Evolutionary conservation across 2,329 filamentous ascomycete species (phyloP), one percentile per base, ranked within the genome.

Genomic region (Nigrospora oryzae): DNA sequence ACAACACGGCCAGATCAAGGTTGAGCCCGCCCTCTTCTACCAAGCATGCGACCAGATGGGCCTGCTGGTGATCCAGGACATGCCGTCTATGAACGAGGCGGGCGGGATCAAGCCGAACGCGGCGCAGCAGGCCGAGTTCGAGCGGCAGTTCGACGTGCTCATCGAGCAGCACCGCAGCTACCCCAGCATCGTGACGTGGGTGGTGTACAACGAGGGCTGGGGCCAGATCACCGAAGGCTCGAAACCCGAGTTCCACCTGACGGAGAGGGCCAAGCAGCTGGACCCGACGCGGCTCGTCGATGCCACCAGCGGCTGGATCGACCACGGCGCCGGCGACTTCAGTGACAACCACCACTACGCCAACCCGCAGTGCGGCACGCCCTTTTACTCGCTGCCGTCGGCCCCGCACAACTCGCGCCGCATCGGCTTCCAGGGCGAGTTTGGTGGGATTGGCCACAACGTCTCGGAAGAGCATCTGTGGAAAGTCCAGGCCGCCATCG

Each of bases 121-220:
- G 1, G 61, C 54, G 1, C 70, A 77, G 45, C 76, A 80, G 54
- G 52, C 56, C 1, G 77, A 81, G 45, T 81, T 78, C 49, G 62
- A 65, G 16, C 66, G 76, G 65, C 57, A 86, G 54, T 67, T 86
- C 2, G 73, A 75, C 30, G 52, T 83, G 10, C 60, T 86, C 37
- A 63, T 87, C 36, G 68, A 77, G 35, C 79, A 86, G 50, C 76
- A 79, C 57, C 78, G 75, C 60, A 81, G 69, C 58, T 82, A 82
- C 56, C 74, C 83, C 0, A 81, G 75, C 45, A 84, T 86, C 48
- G 69, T 77, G 11, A 74, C 77, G 1, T 86, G 82, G 79, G 75
- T 77, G 58, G 79, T 86, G 52, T 86, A 85, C 61, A 86, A 86
- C 55, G 83, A 86, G 58, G 82, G 81, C 37, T 86, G 83, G 83